Conservation (phyloP, 2,329 filamentous ascomycete species). For the Zasmidium citrigriseum region DNA sequence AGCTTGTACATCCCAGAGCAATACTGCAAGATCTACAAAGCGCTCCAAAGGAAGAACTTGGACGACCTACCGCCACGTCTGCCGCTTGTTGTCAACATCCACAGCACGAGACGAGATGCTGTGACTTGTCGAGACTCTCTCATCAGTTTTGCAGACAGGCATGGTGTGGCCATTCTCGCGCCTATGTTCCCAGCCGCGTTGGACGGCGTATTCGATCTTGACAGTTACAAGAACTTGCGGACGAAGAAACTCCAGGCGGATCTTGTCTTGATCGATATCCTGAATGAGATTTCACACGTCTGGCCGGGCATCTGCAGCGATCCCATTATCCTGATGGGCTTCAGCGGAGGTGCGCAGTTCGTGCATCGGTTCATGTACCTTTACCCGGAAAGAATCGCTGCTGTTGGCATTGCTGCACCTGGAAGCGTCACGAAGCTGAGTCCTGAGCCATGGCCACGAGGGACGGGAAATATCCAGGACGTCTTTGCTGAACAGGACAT, state of each 20-base stretch:
- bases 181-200: conserved; percentile 16
- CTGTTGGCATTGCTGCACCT: conserved; percentile 11
- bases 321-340: conserved; percentile 11
- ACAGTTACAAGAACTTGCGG: conserved; percentile 14
- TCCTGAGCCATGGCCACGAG: conserved; percentile 12
- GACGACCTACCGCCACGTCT: conserved; percentile 1
- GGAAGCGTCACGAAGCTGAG: conserved; percentile 13
- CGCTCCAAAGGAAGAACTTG: background rate
- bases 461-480: background rate
- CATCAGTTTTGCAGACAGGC: conserved; percentile 9
- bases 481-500: conserved; percentile 8
- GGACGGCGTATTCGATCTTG: conserved; percentile 10
- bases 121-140: conserved; percentile 10
- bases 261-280: conserved; percentile 9
- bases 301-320: conserved; percentile 13
- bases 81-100: conserved; percentile 14
- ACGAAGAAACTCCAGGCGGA: conserved; percentile 8
- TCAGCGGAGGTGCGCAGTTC: conserved; percentile 18
- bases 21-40: conserved; percentile 10
- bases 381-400: conserved; percentile 10
- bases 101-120: conserved; percentile 14
- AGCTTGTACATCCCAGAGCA: conserved; percentile 14
- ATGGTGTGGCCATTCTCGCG: conserved; percentile 15
- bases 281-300: conserved; percentile 12
- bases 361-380: conserved; percentile 16